Evolutionary conservation across 148 eudicot species (phyloP), one percentile per base, ranked within the genome.

Genomic region (Heliosperma pusillum): DNA sequence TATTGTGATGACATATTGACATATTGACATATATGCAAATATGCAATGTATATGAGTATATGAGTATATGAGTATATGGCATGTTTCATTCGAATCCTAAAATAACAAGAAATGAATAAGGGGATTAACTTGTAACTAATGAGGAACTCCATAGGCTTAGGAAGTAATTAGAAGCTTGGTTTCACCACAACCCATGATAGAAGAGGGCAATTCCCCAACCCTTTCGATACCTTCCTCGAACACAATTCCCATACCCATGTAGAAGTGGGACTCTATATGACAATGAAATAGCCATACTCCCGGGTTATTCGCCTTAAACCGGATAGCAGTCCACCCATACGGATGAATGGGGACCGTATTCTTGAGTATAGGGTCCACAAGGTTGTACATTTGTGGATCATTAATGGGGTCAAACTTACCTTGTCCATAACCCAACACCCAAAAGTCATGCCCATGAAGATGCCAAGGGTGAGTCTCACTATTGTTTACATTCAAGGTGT

Each of bases 391-490:
- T 47, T 69, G 63, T 10, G 88, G 87, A 73, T 91, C 95, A 4
- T 20, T 85, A 5, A 55, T 40, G n/a, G 76, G 72, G 77, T 91
- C 79, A 29, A 91, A 93, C 80, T 88, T 88, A 4, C 93, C 98
- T 2, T 7, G 16, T 2, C 98, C 98, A 20, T 89, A 89, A 0
- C 95, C 98, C 76, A 93, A n/a, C 10, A 93, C 98, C 98, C 98
- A 91, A 69, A 93, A 93, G 42, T 91, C 92, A 68, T 93, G 98
- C 10, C 98, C 98, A 45, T 93, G 98, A 1, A 93, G 77, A 79
- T 91, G 98, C 98, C 98, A 93, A 17, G 98, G 98, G 79, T 93
- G 98, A 2, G 93, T 88, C 82, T 91, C 98, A 33, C 98, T 91
- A 10, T 68, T 80, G 40, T 88, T 82, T 0, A 36, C 10, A 7